Percentiles rank a stretch among this genome's conserved stretches.
Evolutionary conservation across 139 green algal species (phyloP).

Genomic region (Tetratostichococcus sp.): DNA sequence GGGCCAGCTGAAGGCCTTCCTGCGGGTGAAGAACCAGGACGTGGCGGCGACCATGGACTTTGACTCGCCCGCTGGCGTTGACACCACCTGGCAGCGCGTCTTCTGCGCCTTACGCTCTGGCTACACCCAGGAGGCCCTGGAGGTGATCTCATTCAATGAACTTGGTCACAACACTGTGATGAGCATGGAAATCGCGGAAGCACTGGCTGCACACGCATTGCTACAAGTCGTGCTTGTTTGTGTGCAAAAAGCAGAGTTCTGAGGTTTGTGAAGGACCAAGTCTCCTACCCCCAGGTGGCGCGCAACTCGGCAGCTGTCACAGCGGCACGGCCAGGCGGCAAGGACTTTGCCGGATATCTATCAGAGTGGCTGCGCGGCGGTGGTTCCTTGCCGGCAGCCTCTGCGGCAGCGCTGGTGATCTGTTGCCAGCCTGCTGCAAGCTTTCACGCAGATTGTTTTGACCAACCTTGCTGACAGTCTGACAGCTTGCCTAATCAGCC

Average conservation of each 20-base stretch:
- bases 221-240: too few relatives aligned
- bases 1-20: slow-evolving; percentile 58
- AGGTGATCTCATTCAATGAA: slow-evolving; percentile 26
- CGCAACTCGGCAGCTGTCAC: slow-evolving; percentile 18
- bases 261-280: too few relatives aligned
- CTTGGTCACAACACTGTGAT: too few relatives aligned
- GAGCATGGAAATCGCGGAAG: too few relatives aligned
- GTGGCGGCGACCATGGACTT: slow-evolving; percentile 62
- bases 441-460: too few relatives aligned
- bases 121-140: slow-evolving; percentile 48
- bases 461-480: too few relatives aligned
- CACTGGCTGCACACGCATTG: too few relatives aligned
- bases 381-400: slow-evolving; percentile 7
- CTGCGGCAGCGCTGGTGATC: slow-evolving; percentile 13
- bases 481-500: too few relatives aligned
- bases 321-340: slow-evolving; percentile 24
- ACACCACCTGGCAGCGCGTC: slow-evolving; percentile 73
- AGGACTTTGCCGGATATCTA: slow-evolving; percentile 14
- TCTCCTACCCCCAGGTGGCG: too few relatives aligned
- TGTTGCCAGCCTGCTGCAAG: too few relatives aligned
- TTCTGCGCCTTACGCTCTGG: slow-evolving; percentile 69
- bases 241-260: too few relatives aligned
- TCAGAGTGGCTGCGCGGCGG: slow-evolving; percentile 30
- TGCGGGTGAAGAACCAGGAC: slow-evolving; percentile 53
- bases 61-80: slow-evolving; percentile 50